Conservation (phyloP, 768 basidiomycete genomes). For the Leccinum subtestaceum region DNA sequence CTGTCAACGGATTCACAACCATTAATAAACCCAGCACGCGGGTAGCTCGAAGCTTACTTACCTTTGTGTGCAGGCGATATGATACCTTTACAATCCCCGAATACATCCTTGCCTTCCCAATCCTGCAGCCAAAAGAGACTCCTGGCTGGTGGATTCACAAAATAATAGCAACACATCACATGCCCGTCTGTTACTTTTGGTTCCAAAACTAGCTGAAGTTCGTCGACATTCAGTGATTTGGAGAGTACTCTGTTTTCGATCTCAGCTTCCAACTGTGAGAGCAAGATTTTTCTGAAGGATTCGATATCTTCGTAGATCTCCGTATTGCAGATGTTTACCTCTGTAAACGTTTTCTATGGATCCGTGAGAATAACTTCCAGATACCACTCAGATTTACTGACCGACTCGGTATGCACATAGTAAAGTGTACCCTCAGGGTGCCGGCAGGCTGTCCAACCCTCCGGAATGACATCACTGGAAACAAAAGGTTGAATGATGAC, state of each 20-base stretch:
- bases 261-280: constrained; percentile 15
- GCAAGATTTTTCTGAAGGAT: constrained; percentile 26
- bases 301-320: constrained; percentile 34
- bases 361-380: neutral
- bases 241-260: constrained; percentile 7
- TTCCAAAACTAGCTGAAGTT: constrained; percentile 48
- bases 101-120: constrained; percentile 35
- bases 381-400: constrained; percentile 21
- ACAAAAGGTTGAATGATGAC: neutral
- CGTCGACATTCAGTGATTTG: constrained; percentile 23
- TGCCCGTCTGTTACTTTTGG: constrained; percentile 21
- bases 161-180: constrained; percentile 48
- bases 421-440: constrained; percentile 36
- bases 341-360: constrained; percentile 52
- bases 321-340: constrained; percentile 48
- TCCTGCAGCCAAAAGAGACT: constrained; percentile 54
- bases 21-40: constrained; percentile 6
- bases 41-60: constrained; percentile 10
- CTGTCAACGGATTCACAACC: constrained; percentile 30
- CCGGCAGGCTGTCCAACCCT: constrained; percentile 44
- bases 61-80: constrained; percentile 27
- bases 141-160: constrained; percentile 46
- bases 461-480: constrained; percentile 15
- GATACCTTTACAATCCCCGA: constrained; percentile 21
- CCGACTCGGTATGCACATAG: constrained; percentile 40